Evolutionary conservation across 805 yeast species (phyloP).

Genomic region (Pichia gijzeniarum): DNA sequence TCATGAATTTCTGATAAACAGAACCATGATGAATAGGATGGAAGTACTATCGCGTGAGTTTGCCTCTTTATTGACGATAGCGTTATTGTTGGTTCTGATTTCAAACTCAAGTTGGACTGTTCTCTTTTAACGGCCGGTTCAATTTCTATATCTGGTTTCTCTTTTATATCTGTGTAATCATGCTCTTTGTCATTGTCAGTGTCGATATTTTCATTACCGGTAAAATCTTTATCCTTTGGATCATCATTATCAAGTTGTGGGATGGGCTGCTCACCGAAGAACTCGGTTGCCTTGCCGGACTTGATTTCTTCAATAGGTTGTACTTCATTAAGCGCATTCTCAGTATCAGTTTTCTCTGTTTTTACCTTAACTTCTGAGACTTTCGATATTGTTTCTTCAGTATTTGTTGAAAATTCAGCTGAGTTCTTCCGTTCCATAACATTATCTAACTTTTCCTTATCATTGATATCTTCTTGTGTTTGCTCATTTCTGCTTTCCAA

Average conservation of each 20-base stretch:
- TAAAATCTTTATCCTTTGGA: neutral
- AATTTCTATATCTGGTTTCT: neutral
- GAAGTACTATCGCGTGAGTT: slow-evolving; percentile 78
- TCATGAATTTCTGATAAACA: slow-evolving; percentile 62
- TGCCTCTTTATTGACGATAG: slow-evolving; percentile 35
- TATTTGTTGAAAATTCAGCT: too few relatives aligned
- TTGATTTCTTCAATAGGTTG: neutral
- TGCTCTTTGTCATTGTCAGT: neutral
- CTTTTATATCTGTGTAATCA: neutral
- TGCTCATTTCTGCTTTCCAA: too few relatives aligned
- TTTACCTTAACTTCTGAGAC: too few relatives aligned
- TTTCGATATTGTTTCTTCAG: too few relatives aligned
- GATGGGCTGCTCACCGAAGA: neutral
- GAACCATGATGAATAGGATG: slow-evolving; percentile 88
- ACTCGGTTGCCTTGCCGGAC: neutral
- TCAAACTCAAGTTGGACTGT: neutral
- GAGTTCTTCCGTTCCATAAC: too few relatives aligned
- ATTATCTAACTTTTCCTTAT: too few relatives aligned
- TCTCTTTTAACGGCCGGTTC: neutral
- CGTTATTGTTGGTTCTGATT: slow-evolving; percentile 7
- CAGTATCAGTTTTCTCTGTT: too few relatives aligned
- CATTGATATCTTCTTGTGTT: too few relatives aligned
- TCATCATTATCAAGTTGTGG: neutral
- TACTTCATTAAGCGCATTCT: too few relatives aligned
- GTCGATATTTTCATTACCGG: neutral